Evolutionary conservation across 169 alveolate genomes (phyloP).

Genomic region (Cryptosporidium andersoni): DNA sequence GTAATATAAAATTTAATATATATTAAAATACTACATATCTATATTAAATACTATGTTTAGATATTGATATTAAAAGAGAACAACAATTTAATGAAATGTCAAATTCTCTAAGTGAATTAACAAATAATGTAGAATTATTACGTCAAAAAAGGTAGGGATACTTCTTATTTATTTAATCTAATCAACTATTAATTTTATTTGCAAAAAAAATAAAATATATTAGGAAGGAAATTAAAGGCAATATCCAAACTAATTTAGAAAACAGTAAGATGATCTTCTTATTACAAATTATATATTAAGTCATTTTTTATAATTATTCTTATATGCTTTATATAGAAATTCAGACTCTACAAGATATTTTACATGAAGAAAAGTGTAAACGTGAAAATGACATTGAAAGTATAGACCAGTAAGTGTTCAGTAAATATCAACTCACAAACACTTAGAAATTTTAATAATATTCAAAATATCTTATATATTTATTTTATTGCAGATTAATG

Average conservation of each 20-base stretch:
- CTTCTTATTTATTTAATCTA: background rate
- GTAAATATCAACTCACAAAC: background rate
- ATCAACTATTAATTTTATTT: background rate
- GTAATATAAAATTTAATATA: too few species aligned
- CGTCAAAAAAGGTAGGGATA: constrained; percentile 38
- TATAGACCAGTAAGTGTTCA: constrained; percentile 49
- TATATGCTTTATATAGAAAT: background rate
- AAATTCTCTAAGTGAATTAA: constrained; percentile 35
- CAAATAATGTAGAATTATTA: constrained; percentile 38
- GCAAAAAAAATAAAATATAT: too few species aligned
- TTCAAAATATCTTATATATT: background rate
- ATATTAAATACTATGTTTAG: background rate
- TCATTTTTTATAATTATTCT: background rate
- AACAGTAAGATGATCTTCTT: constrained; percentile 5
- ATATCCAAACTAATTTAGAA: background rate
- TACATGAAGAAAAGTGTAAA: constrained; percentile 17
- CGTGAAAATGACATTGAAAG: constrained; percentile 21
- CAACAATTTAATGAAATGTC: constrained; percentile 45
- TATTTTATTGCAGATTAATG: constrained; percentile 3
- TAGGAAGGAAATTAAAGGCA: constrained; percentile 14
- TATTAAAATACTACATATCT: too few species aligned
- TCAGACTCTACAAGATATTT: background rate
- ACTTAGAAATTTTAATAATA: background rate
- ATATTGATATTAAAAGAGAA: constrained; percentile 34
- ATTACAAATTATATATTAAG: background rate